These are phyloP conservation scores for Kwoniella mangroviensis DNA, from an alignment of 768 basidiomycete species.

Conservation along the genomic window DNA sequence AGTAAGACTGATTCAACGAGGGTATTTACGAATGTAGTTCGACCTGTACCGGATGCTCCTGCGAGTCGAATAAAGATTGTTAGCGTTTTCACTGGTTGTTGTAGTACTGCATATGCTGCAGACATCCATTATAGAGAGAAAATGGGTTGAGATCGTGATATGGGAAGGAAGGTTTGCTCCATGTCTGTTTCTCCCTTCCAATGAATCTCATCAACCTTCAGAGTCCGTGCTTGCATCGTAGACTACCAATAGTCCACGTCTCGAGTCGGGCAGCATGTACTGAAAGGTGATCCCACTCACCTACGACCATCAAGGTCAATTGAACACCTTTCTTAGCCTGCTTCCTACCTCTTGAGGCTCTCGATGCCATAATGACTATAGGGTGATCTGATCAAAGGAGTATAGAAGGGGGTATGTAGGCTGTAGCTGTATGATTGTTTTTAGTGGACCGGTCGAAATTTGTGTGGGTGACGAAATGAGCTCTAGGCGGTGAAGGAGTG, in stretches of 20 bases:
- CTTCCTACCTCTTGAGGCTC: slow-evolving; percentile 62
- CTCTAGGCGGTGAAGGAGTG: not conserved
- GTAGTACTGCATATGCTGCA: not conserved
- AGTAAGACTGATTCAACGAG: slow-evolving; percentile 95
- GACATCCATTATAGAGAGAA: too few relatives aligned
- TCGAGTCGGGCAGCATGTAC: not conserved
- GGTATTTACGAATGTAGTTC: slow-evolving; percentile 99
- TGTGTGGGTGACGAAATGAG: too few relatives aligned
- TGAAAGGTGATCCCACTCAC: slow-evolving; percentile 62
- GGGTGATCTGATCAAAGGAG: not conserved
- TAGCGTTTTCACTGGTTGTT: not conserved
- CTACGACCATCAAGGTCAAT: slow-evolving; percentile 97
- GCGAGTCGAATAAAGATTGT: slow-evolving; percentile 26
- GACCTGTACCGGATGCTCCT: slow-evolving; percentile 97
- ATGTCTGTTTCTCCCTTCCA: not conserved
- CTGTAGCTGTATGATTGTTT: not conserved
- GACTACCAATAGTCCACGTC: not conserved
- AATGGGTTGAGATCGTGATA: not conserved
- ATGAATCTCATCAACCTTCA: not conserved
- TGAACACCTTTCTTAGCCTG: slow-evolving; percentile 96
- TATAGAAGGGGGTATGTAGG: slow-evolving; percentile 9
- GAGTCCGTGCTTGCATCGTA: not conserved
- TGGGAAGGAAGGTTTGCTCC: not conserved
- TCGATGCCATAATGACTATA: slow-evolving; percentile 44
- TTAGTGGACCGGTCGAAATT: too few relatives aligned